Base-by-base conservation (phyloP, 2,329 filamentous ascomycete genomes). In the Hymenoscyphus linearis region DNA sequence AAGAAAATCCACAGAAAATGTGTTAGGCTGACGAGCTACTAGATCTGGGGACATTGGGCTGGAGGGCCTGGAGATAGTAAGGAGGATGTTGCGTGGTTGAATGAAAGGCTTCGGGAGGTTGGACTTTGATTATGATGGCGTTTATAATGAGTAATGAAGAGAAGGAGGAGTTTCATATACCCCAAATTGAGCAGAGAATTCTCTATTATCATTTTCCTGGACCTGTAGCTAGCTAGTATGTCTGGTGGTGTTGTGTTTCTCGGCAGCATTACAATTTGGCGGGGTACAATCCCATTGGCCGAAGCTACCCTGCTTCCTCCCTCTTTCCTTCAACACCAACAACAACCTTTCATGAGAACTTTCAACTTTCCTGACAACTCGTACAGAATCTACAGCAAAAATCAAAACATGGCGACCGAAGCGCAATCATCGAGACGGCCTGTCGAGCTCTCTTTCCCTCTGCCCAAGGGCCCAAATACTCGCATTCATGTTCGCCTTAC, bases 1-100 rank as follows among this genome's bases (percentile, higher is more conserved):
- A 58, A 53, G 34, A 31, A n/a, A n/a, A n/a, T n/a, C n/a, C n/a
- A n/a, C n/a, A n/a, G n/a, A n/a, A n/a, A n/a, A n/a, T n/a, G n/a
- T n/a, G n/a, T n/a, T n/a, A n/a, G n/a, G n/a, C 57, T 58, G 18
- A 58, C 31, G 12, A 14, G 13, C 13, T 9, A 0, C 9, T 35
- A 60, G 59, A 83, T 88, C 37, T 88, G 86, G 85, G 85, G 86
- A 0, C 86, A 82, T 66, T 83, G 84, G 84, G 85, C 85, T 16
- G 85, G 85, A 13, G 89, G 88, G 1, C 89, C 89, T 4, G 88
- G 88, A 0, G 80, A 87, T n/a, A 89, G 82, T 66, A 82, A 81
- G 61, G 85, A 87, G 35, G 89, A 93, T 72, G 81, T 87, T 2
- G 82, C 83, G 68, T 93, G 88, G 87, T 76, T 93, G 50, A 86